Evolutionary conservation across 2,329 filamentous ascomycete species (phyloP).

Genomic region (Rutstroemia sp.): DNA sequence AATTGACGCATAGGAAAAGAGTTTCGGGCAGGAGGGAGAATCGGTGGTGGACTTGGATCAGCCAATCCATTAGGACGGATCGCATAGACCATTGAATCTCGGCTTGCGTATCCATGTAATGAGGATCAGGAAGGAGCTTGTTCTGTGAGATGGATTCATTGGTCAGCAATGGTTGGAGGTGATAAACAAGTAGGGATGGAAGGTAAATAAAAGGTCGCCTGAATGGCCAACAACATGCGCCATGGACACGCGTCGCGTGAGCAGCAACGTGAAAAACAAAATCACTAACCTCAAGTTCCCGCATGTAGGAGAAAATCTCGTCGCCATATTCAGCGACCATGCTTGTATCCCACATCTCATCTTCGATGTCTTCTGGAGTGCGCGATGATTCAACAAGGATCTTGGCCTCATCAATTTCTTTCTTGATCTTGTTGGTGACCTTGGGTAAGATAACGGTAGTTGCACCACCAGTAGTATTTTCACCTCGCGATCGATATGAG

Average conservation of each 20-base stretch:
- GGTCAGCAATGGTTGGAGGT: slow-evolving; percentile 9
- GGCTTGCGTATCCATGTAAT: slow-evolving; percentile 97
- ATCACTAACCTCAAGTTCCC: slow-evolving; percentile 65
- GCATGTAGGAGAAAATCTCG: slow-evolving; percentile 93
- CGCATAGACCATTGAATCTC: slow-evolving; percentile 99
- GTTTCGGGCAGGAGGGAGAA: slow-evolving; percentile 92
- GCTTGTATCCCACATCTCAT: slow-evolving; percentile 87
- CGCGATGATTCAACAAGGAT: slow-evolving; percentile 24
- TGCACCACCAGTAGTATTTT: slow-evolving; percentile 61
- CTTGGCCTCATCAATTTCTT: slow-evolving; percentile 61
- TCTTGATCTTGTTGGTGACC: slow-evolving; percentile 58
- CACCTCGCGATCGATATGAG: slow-evolving; percentile 68
- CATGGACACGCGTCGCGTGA: not conserved
- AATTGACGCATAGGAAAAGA: slow-evolving; percentile 90
- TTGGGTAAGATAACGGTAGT: slow-evolving; percentile 65
- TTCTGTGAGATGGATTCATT: slow-evolving; percentile 39
- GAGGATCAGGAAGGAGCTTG: slow-evolving; percentile 75
- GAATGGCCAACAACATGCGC: not conserved
- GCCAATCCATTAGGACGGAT: slow-evolving; percentile 93
- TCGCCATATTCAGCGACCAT: slow-evolving; percentile 98
- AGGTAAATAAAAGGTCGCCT: not conserved
- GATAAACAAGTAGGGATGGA: not conserved
- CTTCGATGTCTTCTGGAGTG: slow-evolving; percentile 69
- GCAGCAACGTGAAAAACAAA: not conserved
- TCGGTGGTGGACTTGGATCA: slow-evolving; percentile 89